A percentile compares a stretch with the other conserved stretches of the same genome.
Conservation (phyloP, 75 land plant species). For the Selaginella tamariscina region DNA sequence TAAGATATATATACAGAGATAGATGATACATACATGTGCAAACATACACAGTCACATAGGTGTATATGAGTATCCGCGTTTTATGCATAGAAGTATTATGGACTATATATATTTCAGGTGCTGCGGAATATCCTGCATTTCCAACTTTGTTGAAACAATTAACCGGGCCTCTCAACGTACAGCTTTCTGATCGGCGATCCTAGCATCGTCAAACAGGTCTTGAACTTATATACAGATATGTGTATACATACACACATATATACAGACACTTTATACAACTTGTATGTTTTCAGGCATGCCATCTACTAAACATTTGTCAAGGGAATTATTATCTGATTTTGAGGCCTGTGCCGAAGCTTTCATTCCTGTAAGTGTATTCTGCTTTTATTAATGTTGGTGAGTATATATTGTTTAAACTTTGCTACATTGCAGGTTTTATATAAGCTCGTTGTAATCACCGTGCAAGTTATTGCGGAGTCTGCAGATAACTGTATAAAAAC, state of each 20-base stretch:
- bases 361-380: conserved; percentile 3
- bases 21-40: no score
- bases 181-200: conserved; percentile 12
- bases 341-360: conserved; percentile 1
- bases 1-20: no score
- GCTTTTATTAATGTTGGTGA: background rate
- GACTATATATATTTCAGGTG: no score
- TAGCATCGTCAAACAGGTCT: conserved; percentile 10
- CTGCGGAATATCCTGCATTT: background rate
- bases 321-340: background rate
- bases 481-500: conserved; percentile 12
- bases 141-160: conserved; percentile 3
- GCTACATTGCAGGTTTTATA: background rate
- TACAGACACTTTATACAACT: background rate
- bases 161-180: background rate
- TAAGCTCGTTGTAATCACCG: conserved; percentile 6
- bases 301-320: conserved; percentile 10
- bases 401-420: background rate
- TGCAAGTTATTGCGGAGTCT: conserved; percentile 10
- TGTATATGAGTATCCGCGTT: background rate
- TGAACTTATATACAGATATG: background rate
- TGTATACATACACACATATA: background rate
- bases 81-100: no score
- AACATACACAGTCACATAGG: no score
- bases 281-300: conserved; percentile 8